phyloP scores from a whole-genome alignment of 2,329 filamentous ascomycete species.

The Aspergillus clavatus region DNA sequence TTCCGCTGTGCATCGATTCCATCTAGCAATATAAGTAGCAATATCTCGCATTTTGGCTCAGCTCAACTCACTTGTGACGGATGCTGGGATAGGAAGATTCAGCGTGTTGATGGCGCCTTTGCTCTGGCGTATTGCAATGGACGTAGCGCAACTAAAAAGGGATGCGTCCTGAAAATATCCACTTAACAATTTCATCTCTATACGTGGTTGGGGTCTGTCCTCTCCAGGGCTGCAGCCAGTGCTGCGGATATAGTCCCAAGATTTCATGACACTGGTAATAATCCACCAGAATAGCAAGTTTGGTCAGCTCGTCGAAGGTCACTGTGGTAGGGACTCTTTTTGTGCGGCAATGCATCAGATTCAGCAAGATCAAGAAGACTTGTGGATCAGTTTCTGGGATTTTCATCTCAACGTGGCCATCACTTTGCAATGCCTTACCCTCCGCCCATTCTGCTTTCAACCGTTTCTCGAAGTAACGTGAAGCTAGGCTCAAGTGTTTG shows the following conservation, averaged over 20 bases:
- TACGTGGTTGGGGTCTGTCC: neutral
- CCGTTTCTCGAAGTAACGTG: neutral
- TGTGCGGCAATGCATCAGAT: neutral
- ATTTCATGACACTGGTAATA: neutral
- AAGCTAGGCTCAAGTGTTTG: neutral
- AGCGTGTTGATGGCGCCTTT: neutral
- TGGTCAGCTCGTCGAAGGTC: neutral
- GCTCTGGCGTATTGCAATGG: neutral
- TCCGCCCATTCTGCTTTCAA: neutral
- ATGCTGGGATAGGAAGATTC: neutral
- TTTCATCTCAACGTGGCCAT: neutral
- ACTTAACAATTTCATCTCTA: neutral
- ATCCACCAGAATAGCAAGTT: neutral
- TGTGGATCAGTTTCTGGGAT: neutral
- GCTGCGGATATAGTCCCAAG: neutral
- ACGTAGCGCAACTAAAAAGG: too few relatives aligned
- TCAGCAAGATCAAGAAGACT: neutral
- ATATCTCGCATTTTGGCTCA: neutral
- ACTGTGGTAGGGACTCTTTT: neutral
- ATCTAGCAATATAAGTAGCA: neutral
- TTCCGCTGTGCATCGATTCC: neutral
- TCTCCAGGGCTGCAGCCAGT: neutral
- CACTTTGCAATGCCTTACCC: neutral
- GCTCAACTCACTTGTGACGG: neutral
- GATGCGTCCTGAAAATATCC: neutral